A percentile compares a stretch with the other conserved stretches of the same genome.
Evolutionary conservation across 2,329 filamentous ascomycete species (phyloP).

Genomic region (Diaporthe aspalathi): DNA sequence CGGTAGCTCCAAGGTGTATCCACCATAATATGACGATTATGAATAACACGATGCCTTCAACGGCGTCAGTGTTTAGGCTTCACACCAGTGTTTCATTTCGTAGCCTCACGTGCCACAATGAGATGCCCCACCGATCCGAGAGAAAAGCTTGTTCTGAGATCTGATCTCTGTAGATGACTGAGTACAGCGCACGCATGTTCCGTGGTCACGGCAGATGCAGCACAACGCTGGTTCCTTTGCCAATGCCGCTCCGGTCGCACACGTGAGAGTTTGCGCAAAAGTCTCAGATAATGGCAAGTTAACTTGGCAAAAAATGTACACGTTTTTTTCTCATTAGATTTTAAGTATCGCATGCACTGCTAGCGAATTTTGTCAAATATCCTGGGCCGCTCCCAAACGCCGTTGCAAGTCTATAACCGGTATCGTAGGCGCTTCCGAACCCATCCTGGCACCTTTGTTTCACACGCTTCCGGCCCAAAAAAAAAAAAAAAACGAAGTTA

Average conservation of each 20-base stretch:
- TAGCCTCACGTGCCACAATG: neutral
- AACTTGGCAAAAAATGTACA: neutral
- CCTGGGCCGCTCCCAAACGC: constrained; percentile 5
- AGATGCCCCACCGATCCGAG: neutral
- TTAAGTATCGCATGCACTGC: neutral
- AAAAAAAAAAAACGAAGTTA: neutral
- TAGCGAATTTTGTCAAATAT: neutral
- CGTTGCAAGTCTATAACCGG: neutral
- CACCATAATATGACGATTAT: constrained; percentile 27
- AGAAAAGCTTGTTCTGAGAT: neutral
- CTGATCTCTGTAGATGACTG: neutral
- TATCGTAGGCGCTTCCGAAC: neutral
- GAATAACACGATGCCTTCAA: neutral
- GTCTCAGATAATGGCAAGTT: too few relatives aligned
- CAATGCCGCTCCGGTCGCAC: neutral
- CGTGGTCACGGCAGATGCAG: neutral
- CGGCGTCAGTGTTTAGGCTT: neutral
- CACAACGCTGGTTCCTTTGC: neutral
- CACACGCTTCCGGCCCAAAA: neutral
- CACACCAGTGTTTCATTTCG: neutral
- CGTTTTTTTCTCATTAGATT: constrained; percentile 16
- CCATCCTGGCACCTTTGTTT: neutral
- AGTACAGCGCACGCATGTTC: neutral
- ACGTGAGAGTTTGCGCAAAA: neutral
- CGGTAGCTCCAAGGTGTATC: neutral